Evolutionary conservation across 106 monocot genomes (phyloP).

Genomic region (Narthecium ossifragum): DNA sequence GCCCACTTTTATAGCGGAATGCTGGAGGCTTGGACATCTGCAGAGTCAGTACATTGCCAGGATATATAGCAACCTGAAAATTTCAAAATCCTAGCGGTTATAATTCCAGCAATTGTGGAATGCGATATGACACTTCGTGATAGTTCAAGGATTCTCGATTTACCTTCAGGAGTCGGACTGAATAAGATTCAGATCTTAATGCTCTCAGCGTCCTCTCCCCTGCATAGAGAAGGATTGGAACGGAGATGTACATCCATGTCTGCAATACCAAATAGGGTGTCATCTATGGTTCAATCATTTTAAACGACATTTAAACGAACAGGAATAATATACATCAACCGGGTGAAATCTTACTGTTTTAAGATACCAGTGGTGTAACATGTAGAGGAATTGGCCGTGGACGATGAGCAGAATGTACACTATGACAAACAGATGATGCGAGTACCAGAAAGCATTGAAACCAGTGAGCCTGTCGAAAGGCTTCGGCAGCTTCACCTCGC

Average conservation of each 20-base stretch:
- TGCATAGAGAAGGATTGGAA: conserved; percentile 65
- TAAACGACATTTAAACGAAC: neutral
- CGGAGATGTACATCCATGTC: conserved; percentile 93
- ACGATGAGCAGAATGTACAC: conserved; percentile 70
- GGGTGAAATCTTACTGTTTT: conserved; percentile 48
- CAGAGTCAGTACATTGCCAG: conserved; percentile 79
- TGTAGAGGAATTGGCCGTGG: conserved; percentile 66
- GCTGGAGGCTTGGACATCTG: conserved; percentile 85
- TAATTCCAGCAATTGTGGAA: no score
- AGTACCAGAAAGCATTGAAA: conserved; percentile 98
- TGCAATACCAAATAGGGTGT: conserved; percentile 12
- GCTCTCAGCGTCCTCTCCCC: conserved; percentile 70
- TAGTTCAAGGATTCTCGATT: no score
- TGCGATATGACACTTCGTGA: no score
- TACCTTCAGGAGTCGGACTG: conserved; percentile 78
- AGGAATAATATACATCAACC: neutral
- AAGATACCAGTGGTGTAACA: conserved; percentile 46
- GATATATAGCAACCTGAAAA: conserved; percentile 85
- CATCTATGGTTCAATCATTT: neutral
- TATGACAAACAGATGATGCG: conserved; percentile 72
- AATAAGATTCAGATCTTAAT: conserved; percentile 68
- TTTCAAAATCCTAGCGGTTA: no score
- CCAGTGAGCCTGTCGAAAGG: conserved; percentile 72
- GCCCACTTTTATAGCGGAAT: conserved; percentile 86
- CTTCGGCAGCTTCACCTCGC: conserved; percentile 59